Evolutionary conservation across 331 rosid genomes (phyloP).

Genomic region (Pyrus hybrid): DNA sequence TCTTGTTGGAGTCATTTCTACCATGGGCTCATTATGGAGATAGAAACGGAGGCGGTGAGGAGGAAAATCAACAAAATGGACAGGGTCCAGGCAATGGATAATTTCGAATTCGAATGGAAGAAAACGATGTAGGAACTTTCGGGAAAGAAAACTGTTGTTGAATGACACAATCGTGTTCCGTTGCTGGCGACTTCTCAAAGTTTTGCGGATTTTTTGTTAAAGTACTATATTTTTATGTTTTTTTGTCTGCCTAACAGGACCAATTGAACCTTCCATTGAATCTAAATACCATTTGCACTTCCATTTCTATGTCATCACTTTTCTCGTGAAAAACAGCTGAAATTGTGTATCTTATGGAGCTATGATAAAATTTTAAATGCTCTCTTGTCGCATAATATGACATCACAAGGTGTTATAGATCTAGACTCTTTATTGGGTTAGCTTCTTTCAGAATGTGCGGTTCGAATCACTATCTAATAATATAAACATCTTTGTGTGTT

Average conservation of each 20-base stretch:
- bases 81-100: conserved; percentile 36
- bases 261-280: neutral
- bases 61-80: conserved; percentile 34
- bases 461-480: neutral
- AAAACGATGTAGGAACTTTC: neutral
- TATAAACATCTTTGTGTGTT: neutral
- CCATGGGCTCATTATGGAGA: conserved; percentile 89
- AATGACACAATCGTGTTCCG: neutral
- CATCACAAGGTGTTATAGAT: neutral
- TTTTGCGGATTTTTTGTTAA: neutral
- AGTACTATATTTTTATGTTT: neutral
- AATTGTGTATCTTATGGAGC: neutral
- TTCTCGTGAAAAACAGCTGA: neutral
- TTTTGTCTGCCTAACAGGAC: neutral
- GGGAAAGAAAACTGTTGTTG: neutral
- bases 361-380: neutral
- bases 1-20: conserved; percentile 85
- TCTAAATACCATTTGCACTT: neutral
- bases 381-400: neutral
- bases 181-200: neutral
- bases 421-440: neutral
- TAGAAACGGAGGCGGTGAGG: conserved; percentile 26
- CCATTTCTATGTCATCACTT: neutral
- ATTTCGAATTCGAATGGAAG: neutral
- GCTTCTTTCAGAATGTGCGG: neutral